Evolutionary conservation across 1,284 basidiomycete species (phyloP), one percentile per base, ranked within the genome.

Genomic region (Pseudozyma pruni): DNA sequence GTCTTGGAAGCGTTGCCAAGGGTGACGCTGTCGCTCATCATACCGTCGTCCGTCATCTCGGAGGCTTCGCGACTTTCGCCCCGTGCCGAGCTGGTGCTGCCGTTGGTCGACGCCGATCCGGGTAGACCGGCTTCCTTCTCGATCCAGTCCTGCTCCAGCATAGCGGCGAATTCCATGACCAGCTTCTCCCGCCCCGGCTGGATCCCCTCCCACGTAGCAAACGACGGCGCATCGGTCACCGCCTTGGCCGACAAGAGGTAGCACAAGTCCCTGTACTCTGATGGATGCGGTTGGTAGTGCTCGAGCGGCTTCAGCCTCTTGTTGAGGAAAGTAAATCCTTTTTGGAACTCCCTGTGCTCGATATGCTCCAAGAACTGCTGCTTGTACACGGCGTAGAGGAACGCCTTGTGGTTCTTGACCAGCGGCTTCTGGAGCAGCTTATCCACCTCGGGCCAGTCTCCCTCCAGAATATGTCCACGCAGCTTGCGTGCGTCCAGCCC

Each of bases 221-320:
- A 83, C 0, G 82, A 81, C 0, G 85, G 85, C 7, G 85, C 84
- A 56, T 86, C 85, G 46, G 85, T 84, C 2, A 86, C 85, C 0
- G 84, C 71, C 39, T 80, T 79, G 16, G 78, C 79, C 6, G 66
- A 66, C 3, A 85, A 83, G 27, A 86, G 74, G 61, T 86, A 86
- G 38, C 85, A 85, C 29, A 86, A 75, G 50, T 84, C 83, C 49
- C 84, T 81, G 57, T 85, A 86, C 72, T 86, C 85, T 53, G 83
- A 84, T 1, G 85, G 83, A 27, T 84, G 83, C 1, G 85, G 85
- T 62, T 85, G 85, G 56, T 85, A 86, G 57, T 85, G 85, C 54
- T 86, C 85, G 16, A 86, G 77, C 8, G 85, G 85, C 68, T 85
- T 85, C 25, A 86, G 75, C 1, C 85, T 79, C 59, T 86, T 86